Evolutionary conservation across 78 protist genomes (phyloP).

Genomic region (Reticulomyxa filosa): DNA sequence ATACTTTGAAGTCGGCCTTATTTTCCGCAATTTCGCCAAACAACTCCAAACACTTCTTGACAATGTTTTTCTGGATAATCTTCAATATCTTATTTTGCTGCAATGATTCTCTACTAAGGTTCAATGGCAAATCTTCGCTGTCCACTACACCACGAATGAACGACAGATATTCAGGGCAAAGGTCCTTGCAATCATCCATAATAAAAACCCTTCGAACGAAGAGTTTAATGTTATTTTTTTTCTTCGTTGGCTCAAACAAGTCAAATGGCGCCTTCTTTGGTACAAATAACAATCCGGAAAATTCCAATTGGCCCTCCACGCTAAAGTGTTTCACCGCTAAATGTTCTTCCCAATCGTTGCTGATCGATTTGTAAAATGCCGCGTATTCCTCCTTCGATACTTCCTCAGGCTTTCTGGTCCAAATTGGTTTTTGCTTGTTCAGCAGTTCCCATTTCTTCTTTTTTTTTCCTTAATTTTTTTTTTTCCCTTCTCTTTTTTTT

Average conservation of each 20-base stretch:
- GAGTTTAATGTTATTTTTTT: conserved; percentile 92
- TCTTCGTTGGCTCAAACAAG: conserved; percentile 86
- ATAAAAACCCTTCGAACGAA: conserved; percentile 97
- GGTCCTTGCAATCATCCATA: conserved; percentile 95
- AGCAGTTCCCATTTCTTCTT: conserved; percentile 67
- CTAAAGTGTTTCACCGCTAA: conserved; percentile 95
- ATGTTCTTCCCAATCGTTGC: conserved; percentile 98
- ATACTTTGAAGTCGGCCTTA: conserved; percentile 85
- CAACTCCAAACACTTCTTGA: conserved; percentile 91
- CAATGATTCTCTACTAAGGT: conserved; percentile 98
- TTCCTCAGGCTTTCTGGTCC: conserved; percentile 88
- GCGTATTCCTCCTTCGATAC: conserved; percentile 95
- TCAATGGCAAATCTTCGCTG: conserved; percentile 97
- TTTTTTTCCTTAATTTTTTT: conserved; percentile 76
- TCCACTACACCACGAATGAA: conserved; percentile 98
- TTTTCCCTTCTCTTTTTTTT: conserved; percentile 10
- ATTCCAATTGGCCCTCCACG: conserved; percentile 95
- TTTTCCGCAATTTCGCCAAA: conserved; percentile 86
- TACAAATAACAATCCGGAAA: conserved; percentile 85
- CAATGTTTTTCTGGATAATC: conserved; percentile 91
- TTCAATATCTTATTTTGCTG: conserved; percentile 95
- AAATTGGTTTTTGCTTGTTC: conserved; percentile 97
- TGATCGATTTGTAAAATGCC: conserved; percentile 92
- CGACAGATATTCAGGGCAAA: conserved; percentile 91
- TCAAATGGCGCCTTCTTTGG: conserved; percentile 97